Evolutionary conservation across 768 basidiomycete genomes (phyloP).

Genomic region (Tephrocybe rancida): DNA sequence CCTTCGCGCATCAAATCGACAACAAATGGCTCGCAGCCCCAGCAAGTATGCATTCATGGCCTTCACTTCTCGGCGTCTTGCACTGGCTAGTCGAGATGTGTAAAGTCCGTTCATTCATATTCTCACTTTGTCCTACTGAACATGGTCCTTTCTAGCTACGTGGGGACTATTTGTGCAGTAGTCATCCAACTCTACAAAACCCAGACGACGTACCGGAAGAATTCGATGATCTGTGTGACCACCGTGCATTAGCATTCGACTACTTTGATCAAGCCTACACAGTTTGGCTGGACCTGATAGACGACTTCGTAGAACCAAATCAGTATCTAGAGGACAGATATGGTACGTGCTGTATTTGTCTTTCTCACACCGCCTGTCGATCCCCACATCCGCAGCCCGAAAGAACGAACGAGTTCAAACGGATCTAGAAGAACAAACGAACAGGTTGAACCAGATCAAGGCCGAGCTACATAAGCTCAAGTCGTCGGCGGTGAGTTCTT

Average conservation of each 20-base stretch:
- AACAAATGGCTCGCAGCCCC: slow-evolving; percentile 88
- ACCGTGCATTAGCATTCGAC: slow-evolving; percentile 76
- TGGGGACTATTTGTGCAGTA: slow-evolving; percentile 56
- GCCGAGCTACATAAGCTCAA: slow-evolving; percentile 59
- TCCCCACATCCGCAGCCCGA: slow-evolving; percentile 46
- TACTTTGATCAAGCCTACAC: slow-evolving; percentile 71
- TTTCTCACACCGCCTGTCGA: background rate
- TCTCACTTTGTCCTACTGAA: slow-evolving; percentile 21
- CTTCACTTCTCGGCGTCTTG: slow-evolving; percentile 79
- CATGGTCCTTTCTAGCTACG: slow-evolving; percentile 32
- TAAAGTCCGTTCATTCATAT: slow-evolving; percentile 54
- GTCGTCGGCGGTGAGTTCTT: slow-evolving; percentile 54
- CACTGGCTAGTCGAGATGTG: slow-evolving; percentile 92
- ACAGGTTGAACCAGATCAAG: slow-evolving; percentile 46
- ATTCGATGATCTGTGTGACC: slow-evolving; percentile 74
- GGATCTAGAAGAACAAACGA: slow-evolving; percentile 62
- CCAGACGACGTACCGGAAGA: slow-evolving; percentile 66
- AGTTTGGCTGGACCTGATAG: slow-evolving; percentile 66
- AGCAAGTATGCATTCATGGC: slow-evolving; percentile 93
- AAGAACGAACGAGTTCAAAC: slow-evolving; percentile 70
- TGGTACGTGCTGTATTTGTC: slow-evolving; percentile 43
- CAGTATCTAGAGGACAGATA: slow-evolving; percentile 75
- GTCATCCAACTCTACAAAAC: slow-evolving; percentile 69
- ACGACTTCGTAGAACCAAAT: slow-evolving; percentile 72
- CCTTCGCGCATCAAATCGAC: slow-evolving; percentile 76